Evolutionary conservation across 2,329 filamentous ascomycete species (phyloP), one percentile per base, ranked within the genome.

Genomic region (Huntiella omanensis): DNA sequence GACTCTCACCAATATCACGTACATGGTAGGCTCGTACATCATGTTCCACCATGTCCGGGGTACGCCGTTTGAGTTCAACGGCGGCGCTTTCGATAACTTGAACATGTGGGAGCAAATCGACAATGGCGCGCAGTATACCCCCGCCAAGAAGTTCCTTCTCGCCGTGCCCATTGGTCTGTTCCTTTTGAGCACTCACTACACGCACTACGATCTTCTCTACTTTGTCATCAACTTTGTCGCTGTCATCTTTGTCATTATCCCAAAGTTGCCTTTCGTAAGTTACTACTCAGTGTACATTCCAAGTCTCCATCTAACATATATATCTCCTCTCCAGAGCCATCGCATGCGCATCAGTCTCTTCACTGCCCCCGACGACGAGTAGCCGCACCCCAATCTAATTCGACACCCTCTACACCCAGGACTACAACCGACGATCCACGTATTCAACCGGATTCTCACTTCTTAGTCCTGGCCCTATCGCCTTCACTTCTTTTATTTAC

Each of bases 41-140:
- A 98, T 98, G 91, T 98, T 98, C 66, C 91, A 98, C 66, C 94
- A 85, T 71, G 91, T 98, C 55, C 85, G 88, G 59, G 91, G 91
- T 55, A 85, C 96, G 40, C 91, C 91, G 4, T 98, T 98, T 60
- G 91, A 98, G 63, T 98, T 98, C 73, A 98, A 98, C 60, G 81
- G 84, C 48, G 91, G 91, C 50, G 91, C 91, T 55, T 98, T 96
- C 64, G 91, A 98, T 70, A 96, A 98, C 63, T 73, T 98, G 59
- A 98, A 96, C 68, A 96, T 98, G 91, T 98, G 91, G 91, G 91
- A 98, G 68, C 91, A 98, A 67, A 98, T 98, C 62, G 91, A 98
- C 68, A 92, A 96, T 58, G 91, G 91, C 40, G 91, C 91, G 56
- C 91, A 98, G 63, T 98, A 96, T 67, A 98, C 91, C 1, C 91